These are phyloP conservation scores for Medicago arabica DNA, from an alignment of 306 rosid species.

Conservation along the genomic window DNA sequence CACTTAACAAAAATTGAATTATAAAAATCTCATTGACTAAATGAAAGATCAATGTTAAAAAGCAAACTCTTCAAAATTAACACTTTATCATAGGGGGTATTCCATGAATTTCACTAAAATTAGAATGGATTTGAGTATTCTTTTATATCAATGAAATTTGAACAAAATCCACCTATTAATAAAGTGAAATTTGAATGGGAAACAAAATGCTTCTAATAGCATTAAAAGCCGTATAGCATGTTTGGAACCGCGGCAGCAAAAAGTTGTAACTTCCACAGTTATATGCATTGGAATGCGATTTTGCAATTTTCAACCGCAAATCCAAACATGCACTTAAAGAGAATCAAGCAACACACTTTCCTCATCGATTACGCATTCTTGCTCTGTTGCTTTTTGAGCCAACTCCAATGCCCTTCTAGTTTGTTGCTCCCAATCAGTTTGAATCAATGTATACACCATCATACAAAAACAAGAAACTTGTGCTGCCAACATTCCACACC, in stretches of 20 bases:
- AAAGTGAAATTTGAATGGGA: neutral
- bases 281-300: neutral
- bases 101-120: neutral
- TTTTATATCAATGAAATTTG: neutral
- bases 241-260: neutral
- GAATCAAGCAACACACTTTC: constrained; percentile 59
- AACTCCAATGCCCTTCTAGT: constrained; percentile 65
- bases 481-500: constrained; percentile 85
- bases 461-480: constrained; percentile 73
- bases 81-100: neutral
- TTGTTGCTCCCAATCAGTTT: constrained; percentile 84
- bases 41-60: neutral
- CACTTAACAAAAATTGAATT: constrained; percentile 1
- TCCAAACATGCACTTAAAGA: constrained; percentile 14
- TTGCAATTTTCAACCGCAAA: neutral
- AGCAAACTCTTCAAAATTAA: neutral
- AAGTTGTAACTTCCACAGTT: neutral
- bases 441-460: constrained; percentile 64
- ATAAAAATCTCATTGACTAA: constrained; percentile 35
- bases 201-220: neutral
- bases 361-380: constrained; percentile 46
- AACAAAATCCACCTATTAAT: neutral
- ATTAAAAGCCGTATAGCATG: neutral
- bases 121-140: neutral
- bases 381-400: constrained; percentile 37